Conservation (phyloP, 257 asterid genomes). For the Pogostemon cablin region DNA sequence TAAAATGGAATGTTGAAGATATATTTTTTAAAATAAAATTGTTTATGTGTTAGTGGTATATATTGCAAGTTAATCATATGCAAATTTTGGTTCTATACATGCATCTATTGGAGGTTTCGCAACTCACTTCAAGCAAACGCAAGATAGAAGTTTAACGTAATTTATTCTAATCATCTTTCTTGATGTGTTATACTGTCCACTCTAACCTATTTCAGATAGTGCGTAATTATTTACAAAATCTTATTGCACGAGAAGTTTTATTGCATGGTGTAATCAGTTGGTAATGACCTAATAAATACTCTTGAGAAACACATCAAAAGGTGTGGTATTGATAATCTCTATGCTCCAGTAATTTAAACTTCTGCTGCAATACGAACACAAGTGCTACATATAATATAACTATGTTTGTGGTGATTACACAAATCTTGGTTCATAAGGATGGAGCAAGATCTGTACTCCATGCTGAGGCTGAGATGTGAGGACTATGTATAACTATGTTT, state of each 20-base stretch:
- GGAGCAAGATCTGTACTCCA: conserved; percentile 47
- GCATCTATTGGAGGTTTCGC: too few relatives aligned
- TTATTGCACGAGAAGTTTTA: not conserved
- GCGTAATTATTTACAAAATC: not conserved
- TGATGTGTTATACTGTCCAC: too few relatives aligned
- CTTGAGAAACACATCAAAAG: too few relatives aligned
- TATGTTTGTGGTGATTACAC: not conserved
- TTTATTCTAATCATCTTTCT: too few relatives aligned
- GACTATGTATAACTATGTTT: not conserved
- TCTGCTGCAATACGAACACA: not conserved
- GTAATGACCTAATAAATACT: too few relatives aligned
- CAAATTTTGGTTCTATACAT: not conserved
- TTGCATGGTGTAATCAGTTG: not conserved
- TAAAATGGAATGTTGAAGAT: not conserved
- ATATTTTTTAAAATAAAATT: not conserved
- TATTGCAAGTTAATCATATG: not conserved
- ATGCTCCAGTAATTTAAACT: too few relatives aligned
- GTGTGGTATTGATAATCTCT: too few relatives aligned
- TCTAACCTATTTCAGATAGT: too few relatives aligned
- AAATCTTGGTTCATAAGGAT: conserved; percentile 16
- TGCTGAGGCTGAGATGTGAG: conserved; percentile 39
- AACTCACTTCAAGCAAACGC: too few relatives aligned
- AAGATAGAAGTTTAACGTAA: too few relatives aligned
- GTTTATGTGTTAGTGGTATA: not conserved
- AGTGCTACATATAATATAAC: not conserved